Evolutionary conservation across 78 protist genomes (phyloP), one percentile per base, ranked within the genome.

Genomic region (Cavenderia fasciculata): DNA sequence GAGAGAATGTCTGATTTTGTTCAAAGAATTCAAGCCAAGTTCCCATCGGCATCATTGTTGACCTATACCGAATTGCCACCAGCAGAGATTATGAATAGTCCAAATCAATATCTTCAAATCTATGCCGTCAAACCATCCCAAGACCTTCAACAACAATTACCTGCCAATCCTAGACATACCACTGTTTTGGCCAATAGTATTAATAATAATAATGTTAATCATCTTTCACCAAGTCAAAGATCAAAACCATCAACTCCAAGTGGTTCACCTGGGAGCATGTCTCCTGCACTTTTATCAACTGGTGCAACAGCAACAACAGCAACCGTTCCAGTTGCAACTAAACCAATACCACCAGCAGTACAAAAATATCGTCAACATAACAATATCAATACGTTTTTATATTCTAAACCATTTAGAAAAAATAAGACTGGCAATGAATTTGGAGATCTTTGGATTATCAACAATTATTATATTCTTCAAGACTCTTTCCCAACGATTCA

Each of bases 361-460:
- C 76, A 75, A 54, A 85, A 56, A 57, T 93, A 74, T 69, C 57
- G 76, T 23, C 65, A 38, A 36, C 52, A 69, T 31, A 93, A 93
- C 41, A 84, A 65, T 41, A 71, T 74, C 62, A 84, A 56, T 59
- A 57, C 74, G n/a, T 93, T 93, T 51, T 47, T 62, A 12, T 93
- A 78, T 52, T 78, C 92, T 19, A 78, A 84, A 41, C 92, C 95
- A 23, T 56, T 85, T 69, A 78, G 66, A 62, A 93, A 93, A 74
- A 43, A 38, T 1, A 65, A 54, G 59, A 14, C 12, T 14, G 54
- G 27, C 54, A 86, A 94, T 72, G 94, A 94, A 41, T 88, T 94
- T 74, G 74, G 61, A 43, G 94, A 88, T 27, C 87, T 94, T 52
- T 94, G 96, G 96, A 63, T 90, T 25, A 46, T 29, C 2, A 94